Base-by-base conservation (phyloP, 805 yeast species). In the Kazachstania martiniae region DNA sequence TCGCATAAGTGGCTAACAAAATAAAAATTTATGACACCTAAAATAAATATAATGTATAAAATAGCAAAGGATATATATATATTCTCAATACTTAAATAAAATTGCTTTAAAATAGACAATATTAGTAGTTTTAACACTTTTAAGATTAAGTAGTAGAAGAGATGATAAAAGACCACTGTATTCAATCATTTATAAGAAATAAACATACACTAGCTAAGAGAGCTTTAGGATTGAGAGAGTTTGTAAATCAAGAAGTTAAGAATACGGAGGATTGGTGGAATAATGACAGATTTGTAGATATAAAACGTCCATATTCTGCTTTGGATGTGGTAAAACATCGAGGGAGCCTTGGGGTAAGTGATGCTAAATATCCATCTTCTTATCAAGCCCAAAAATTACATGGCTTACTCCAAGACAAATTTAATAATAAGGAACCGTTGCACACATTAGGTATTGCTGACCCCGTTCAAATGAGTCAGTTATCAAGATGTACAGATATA, bases 401-500 rank as follows among this genome's bases (percentile, higher is more conserved):
- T 53, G 51, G 58, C 25, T 41, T 69, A 25, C 41, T 75, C 13
- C 50, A 63, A 12, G 51, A 54, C 27, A 58, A 70, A 13, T 62
- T 63, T 31, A 41, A 51, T 12, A 58, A 63, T 18, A 53, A 57
- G 12, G 46, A 50, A 21, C 79, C 82, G 0, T 64, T 71, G 18
- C 70, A 69, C 43, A 73, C 79, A 0, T 49, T 74, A 32, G 82
- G 83, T 1, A 66, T 72, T 2, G 67, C 71, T 22, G 83, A 75
- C 40, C 80, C 82, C 3, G 70, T 70, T 6, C 77, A 74, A 38
- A 68, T 74, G 65, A 51, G 77, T 4, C 80, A 75, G 44, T 58
- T 67, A 38, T 68, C 73, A 2, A 57, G 56, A 33, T 49, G 52
- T 31, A 49, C 51, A 15, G 65, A 69, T 38, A 72, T 72, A 44